A percentile compares a stretch with the other conserved stretches of the same genome.
phyloP scores from a whole-genome alignment of 176 grass and related monocot species.

The Rhynchospora pubera region DNA sequence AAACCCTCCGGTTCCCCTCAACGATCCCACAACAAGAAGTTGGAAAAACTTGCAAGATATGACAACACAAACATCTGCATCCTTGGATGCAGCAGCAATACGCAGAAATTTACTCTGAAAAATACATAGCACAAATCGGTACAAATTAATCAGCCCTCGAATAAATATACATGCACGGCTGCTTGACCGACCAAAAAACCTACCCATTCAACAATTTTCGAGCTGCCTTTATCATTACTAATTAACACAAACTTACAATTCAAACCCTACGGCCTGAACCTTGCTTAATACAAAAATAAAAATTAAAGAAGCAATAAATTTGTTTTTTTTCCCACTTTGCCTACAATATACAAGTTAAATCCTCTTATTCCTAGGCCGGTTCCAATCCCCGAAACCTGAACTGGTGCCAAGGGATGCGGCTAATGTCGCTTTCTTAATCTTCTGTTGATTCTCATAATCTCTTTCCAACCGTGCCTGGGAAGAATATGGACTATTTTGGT shows the following conservation, averaged over 20 bases:
- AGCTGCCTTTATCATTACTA: conserved; percentile 12
- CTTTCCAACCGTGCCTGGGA: conserved; percentile 50
- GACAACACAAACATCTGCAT: background rate
- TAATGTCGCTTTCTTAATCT: conserved; percentile 79
- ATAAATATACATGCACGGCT: conserved; percentile 3
- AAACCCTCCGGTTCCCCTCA: background rate
- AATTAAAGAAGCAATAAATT: conserved; percentile 12
- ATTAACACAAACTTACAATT: conserved; percentile 19
- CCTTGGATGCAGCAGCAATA: background rate
- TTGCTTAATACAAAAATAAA: conserved; percentile 15
- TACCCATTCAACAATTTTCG: background rate
- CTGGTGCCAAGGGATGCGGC: conserved; percentile 43
- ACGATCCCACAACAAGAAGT: background rate
- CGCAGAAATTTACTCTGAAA: background rate
- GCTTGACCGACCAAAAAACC: background rate
- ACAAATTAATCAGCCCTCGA: conserved; percentile 2
- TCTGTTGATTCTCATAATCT: conserved; percentile 79
- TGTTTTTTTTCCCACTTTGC: background rate
- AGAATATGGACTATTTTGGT: conserved; percentile 27
- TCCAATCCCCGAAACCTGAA: conserved; percentile 56
- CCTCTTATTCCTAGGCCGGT: conserved; percentile 82
- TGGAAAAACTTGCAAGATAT: background rate
- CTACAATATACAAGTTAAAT: conserved; percentile 63
- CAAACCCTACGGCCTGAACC: conserved; percentile 2
- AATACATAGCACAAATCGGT: background rate